These are phyloP conservation scores for Lentinula lateritia DNA, from an alignment of 768 basidiomycete genomes.

Conservation along the genomic window DNA sequence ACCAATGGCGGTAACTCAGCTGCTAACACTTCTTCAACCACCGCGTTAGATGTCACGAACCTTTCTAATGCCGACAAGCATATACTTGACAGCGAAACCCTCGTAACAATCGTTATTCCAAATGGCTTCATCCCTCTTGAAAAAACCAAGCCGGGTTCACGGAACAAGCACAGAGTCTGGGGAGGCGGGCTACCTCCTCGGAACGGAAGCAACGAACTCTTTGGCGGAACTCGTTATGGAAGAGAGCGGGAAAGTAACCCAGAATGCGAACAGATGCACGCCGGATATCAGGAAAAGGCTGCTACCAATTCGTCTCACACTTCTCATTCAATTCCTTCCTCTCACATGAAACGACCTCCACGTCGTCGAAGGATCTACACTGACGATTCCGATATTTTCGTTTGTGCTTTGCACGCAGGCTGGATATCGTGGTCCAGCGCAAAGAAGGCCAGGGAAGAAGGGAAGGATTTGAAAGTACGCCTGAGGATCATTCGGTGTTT, in stretches of 20 bases:
- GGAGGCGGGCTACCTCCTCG: slow-evolving; percentile 48
- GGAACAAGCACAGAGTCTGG: slow-evolving; percentile 51
- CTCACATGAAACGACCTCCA: background rate
- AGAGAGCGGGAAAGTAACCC: background rate
- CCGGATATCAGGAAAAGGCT: background rate
- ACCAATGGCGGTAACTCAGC: slow-evolving; percentile 7
- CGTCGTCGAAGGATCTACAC: slow-evolving; percentile 61
- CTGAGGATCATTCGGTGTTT: slow-evolving; percentile 35
- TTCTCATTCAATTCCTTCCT: background rate
- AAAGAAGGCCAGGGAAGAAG: slow-evolving; percentile 28
- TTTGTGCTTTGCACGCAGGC: slow-evolving; percentile 67
- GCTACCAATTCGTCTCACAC: background rate
- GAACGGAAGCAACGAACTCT: background rate
- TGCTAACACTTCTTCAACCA: background rate
- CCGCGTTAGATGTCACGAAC: background rate
- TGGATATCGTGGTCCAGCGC: slow-evolving; percentile 43
- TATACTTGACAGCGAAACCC: slow-evolving; percentile 37
- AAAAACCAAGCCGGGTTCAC: slow-evolving; percentile 33
- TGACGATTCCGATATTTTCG: slow-evolving; percentile 69
- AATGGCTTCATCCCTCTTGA: slow-evolving; percentile 49
- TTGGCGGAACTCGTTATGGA: background rate
- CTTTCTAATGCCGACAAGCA: slow-evolving; percentile 7
- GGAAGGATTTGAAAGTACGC: slow-evolving; percentile 35
- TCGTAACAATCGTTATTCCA: slow-evolving; percentile 55
- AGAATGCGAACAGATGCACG: background rate